Evolutionary conservation across 139 green algal genomes (phyloP).

Genomic region (Chlorella vulgaris): DNA sequence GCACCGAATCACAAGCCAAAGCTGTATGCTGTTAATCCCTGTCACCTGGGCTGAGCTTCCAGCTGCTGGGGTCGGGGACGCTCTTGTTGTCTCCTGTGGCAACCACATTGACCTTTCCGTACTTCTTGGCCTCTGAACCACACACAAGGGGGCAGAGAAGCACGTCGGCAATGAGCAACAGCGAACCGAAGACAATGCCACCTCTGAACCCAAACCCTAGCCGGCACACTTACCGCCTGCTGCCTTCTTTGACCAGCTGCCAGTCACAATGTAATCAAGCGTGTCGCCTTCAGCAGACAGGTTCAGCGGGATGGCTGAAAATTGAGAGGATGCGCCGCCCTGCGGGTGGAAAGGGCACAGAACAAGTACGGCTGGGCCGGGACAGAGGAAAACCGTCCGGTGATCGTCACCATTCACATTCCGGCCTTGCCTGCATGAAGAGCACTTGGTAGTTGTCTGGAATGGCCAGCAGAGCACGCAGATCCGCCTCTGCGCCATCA

Average conservation of each 20-base stretch:
- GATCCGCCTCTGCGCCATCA: conserved; percentile 90
- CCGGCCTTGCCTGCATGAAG: conserved; percentile 72
- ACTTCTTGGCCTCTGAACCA: conserved; percentile 90
- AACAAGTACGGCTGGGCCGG: conserved; percentile 49
- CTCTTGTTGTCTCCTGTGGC: conserved; percentile 90
- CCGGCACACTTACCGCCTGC: conserved; percentile 27
- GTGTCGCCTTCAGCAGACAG: conserved; percentile 71
- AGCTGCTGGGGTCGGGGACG: conserved; percentile 72
- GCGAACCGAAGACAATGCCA: neutral
- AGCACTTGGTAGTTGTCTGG: conserved; percentile 96
- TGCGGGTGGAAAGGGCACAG: conserved; percentile 89
- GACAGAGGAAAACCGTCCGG: neutral
- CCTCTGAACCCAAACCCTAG: neutral
- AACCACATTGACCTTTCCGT: conserved; percentile 73
- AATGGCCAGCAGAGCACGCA: conserved; percentile 91
- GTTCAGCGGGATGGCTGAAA: conserved; percentile 95
- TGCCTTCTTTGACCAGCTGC: conserved; percentile 96
- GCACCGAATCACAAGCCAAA: neutral
- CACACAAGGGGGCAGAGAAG: too few species aligned
- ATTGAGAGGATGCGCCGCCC: conserved; percentile 93
- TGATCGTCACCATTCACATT: neutral
- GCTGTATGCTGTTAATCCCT: neutral
- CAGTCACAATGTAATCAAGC: conserved; percentile 95
- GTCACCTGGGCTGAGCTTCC: conserved; percentile 84
- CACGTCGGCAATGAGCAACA: conserved; percentile 25